Evolutionary conservation across 148 eudicot genomes (phyloP).

Genomic region (Mesembryanthemum crystallinum): DNA sequence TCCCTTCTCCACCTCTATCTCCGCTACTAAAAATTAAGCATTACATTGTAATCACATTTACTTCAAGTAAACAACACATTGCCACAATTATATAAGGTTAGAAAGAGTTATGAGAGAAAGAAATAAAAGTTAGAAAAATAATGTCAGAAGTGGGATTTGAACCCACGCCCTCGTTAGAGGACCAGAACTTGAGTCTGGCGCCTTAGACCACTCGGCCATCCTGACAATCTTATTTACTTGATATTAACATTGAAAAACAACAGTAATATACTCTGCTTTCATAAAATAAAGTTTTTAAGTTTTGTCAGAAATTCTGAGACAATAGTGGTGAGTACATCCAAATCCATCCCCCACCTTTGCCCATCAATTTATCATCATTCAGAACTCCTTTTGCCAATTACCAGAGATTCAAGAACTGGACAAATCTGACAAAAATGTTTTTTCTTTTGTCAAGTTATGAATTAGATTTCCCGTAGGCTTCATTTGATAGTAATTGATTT

Average conservation of each 20-base stretch:
- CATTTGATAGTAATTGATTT: neutral
- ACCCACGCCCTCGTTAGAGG: neutral
- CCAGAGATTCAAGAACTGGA: neutral
- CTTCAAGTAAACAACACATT: too few species aligned
- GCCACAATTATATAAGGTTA: too few species aligned
- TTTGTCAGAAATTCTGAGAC: neutral
- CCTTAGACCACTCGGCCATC: slow-evolving; percentile 16
- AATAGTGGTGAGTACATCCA: neutral
- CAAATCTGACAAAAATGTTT: too few species aligned
- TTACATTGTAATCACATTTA: too few species aligned
- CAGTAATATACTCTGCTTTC: too few species aligned
- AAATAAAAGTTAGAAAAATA: neutral
- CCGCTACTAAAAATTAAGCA: too few species aligned
- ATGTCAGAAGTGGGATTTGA: slow-evolving; percentile 14
- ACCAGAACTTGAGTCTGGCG: slow-evolving; percentile 11
- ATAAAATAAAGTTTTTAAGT: too few species aligned
- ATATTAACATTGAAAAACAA: neutral
- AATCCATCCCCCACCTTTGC: neutral
- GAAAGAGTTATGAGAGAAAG: neutral
- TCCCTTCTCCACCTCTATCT: too few species aligned
- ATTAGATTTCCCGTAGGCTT: neutral
- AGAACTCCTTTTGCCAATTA: neutral
- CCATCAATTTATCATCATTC: too few species aligned
- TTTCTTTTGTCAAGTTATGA: neutral
- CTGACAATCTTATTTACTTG: neutral